A percentile compares a stretch with the other conserved stretches of the same genome.
phyloP scores from a whole-genome alignment of 2,329 filamentous ascomycete genomes.

The Neonectria magnoliae region DNA sequence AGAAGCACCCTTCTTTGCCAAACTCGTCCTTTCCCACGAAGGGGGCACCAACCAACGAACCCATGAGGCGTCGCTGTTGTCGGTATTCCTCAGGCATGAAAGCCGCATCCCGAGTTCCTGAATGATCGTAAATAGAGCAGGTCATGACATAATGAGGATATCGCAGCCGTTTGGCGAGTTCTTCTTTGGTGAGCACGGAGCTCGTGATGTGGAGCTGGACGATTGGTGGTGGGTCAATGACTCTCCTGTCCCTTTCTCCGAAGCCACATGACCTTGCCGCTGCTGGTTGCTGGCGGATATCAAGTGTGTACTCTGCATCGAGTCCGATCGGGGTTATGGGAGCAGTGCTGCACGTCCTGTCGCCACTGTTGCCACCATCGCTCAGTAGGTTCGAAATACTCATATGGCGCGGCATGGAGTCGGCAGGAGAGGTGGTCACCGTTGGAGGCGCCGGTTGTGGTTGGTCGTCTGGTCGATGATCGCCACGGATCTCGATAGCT shows the following conservation, averaged over 20 bases:
- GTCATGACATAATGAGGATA: constrained; percentile 77
- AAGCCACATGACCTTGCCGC: constrained; percentile 85
- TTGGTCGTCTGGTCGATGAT: constrained; percentile 13
- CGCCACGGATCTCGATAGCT: constrained; percentile 6
- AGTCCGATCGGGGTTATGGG: constrained; percentile 10
- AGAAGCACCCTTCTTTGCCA: constrained; percentile 80
- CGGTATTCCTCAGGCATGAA: constrained; percentile 77
- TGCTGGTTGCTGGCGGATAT: constrained; percentile 79
- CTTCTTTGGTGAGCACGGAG: constrained; percentile 62
- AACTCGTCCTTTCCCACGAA: constrained; percentile 81
- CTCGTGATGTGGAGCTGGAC: constrained; percentile 76
- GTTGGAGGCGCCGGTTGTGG: constrained; percentile 21
- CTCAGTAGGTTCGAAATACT: constrained; percentile 37
- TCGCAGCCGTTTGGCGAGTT: constrained; percentile 61
- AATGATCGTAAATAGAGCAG: constrained; percentile 79
- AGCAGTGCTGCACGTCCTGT: neutral
- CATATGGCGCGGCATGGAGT: constrained; percentile 35
- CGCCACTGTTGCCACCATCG: neutral
- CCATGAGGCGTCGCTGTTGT: constrained; percentile 81
- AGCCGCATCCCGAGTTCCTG: constrained; percentile 73
- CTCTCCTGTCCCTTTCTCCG: constrained; percentile 81
- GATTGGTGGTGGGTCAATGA: constrained; percentile 86
- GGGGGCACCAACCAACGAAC: constrained; percentile 78
- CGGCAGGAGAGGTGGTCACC: constrained; percentile 23
- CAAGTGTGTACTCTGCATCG: constrained; percentile 44